Evolutionary conservation across 257 asterid species (phyloP), one percentile per base, ranked within the genome.

Genomic region (Apocynum venetum): DNA sequence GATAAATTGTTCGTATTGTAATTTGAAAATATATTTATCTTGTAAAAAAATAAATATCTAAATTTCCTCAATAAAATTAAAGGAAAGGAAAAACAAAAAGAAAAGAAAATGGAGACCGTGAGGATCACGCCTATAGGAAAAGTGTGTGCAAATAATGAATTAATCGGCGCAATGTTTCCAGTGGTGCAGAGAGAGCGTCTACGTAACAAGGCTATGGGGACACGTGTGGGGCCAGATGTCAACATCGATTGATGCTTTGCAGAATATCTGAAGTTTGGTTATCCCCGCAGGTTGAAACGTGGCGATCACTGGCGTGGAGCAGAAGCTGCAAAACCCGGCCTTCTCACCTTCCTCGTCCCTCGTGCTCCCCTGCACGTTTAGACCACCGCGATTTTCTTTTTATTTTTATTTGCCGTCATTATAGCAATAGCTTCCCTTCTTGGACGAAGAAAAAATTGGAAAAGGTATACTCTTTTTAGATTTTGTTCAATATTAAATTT

Each of bases 181-280:
- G 86, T 63, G 40, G 71, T 55, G 77, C 67, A 78, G 71, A 55
- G 59, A 80, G 85, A 77, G 83, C 60, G 79, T 72, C 53, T 67
- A 84, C 81, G 90, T 70, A 83, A 65, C 79, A 65, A 66, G 57
- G 44, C 70, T 81, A 71, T 79, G 63, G 71, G 75, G 87, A 80
- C 89, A 85, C 87, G 87, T 80, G 56, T 8, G 84, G 83, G 83
- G 84, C 80, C 86, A 81, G 79, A 76, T 78, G 87, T 85, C 93
- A 85, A 83, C 80, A 77, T 88, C 78, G 46, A 71, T 70, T 78
- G 89, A 82, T 83, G 91, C 84, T 80, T 25, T 80, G 76, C 76
- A 72, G 88, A 85, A 83, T 85, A 86, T 85, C 86, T 86, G 79
- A 51, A 80, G 31, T 79, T 76, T 65, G 72, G 63, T 69, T 15